Evolutionary conservation across 441 rosid species (phyloP).

Genomic region (Hura crepitans): DNA sequence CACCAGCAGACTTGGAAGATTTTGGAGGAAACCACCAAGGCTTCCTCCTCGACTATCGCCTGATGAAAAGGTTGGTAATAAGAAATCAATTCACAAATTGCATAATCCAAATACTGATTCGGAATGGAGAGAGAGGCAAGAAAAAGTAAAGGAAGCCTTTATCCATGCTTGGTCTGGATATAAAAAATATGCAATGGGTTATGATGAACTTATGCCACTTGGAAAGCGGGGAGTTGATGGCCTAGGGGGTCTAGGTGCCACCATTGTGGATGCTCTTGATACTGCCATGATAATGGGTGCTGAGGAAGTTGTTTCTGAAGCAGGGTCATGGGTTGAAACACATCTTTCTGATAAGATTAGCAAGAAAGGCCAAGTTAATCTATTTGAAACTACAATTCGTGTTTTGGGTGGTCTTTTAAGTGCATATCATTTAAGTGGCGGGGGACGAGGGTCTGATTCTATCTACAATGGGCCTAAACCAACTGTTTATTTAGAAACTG

Average conservation of each 20-base stretch:
- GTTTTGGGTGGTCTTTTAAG: slow-evolving; percentile 95
- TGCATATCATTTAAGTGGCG: slow-evolving; percentile 93
- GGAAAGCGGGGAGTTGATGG: slow-evolving; percentile 74
- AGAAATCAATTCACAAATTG: slow-evolving; percentile 21
- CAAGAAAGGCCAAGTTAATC: slow-evolving; percentile 88
- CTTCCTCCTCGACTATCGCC: slow-evolving; percentile 89
- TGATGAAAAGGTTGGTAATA: slow-evolving; percentile 47
- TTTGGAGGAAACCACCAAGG: slow-evolving; percentile 72
- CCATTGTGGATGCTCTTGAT: slow-evolving; percentile 90
- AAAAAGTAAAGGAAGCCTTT: slow-evolving; percentile 75
- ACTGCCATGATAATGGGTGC: slow-evolving; percentile 96
- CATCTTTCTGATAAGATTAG: slow-evolving; percentile 73
- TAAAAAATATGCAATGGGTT: slow-evolving; percentile 81
- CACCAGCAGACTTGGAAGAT: slow-evolving; percentile 41
- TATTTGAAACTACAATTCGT: slow-evolving; percentile 95
- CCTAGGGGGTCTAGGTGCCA: slow-evolving; percentile 93
- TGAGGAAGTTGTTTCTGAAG: slow-evolving; percentile 74
- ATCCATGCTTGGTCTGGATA: slow-evolving; percentile 94
- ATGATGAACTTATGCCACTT: slow-evolving; percentile 90
- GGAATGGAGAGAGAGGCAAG: slow-evolving; percentile 60
- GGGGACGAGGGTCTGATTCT: slow-evolving; percentile 47
- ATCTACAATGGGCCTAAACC: slow-evolving; percentile 60
- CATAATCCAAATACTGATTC: slow-evolving; percentile 31
- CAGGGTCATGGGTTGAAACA: slow-evolving; percentile 77
- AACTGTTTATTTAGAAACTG: slow-evolving; percentile 62